Percentiles rank a stretch among this genome's conserved stretches.
phyloP scores from a whole-genome alignment of 179 eudicot genomes.

The Camellia oleifera region DNA sequence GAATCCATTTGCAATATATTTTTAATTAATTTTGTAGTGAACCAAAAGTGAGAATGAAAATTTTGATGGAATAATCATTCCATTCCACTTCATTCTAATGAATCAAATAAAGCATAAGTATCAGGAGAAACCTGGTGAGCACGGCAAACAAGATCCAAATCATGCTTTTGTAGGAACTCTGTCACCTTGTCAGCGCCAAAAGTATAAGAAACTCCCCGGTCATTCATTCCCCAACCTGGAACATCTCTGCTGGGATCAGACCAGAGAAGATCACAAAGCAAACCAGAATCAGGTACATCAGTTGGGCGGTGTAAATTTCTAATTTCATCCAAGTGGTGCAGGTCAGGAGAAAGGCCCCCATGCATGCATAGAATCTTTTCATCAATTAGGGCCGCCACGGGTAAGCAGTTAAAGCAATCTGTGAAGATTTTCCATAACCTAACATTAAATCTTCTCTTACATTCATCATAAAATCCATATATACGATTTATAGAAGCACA shows the following conservation, averaged over 20 bases:
- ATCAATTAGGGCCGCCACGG: slow-evolving; percentile 21
- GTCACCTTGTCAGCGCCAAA: slow-evolving; percentile 74
- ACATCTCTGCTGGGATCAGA: slow-evolving; percentile 68
- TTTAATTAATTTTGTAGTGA: no score
- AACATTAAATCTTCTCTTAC: slow-evolving; percentile 51
- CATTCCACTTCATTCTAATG: no score
- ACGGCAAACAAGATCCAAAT: slow-evolving; percentile 70
- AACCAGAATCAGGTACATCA: slow-evolving; percentile 68
- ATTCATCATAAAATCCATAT: slow-evolving; percentile 46
- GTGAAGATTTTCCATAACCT: slow-evolving; percentile 13
- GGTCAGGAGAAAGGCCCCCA: slow-evolving; percentile 48
- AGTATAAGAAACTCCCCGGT: slow-evolving; percentile 67
- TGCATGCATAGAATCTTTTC: slow-evolving; percentile 16
- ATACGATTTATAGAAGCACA: slow-evolving; percentile 52
- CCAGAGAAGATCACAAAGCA: slow-evolving; percentile 73
- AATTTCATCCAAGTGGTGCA: slow-evolving; percentile 54
- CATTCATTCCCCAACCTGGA: slow-evolving; percentile 71
- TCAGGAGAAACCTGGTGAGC: slow-evolving; percentile 60
- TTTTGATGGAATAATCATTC: no score
- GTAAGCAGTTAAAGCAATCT: slow-evolving; percentile 52
- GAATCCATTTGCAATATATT: no score
- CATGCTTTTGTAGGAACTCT: slow-evolving; percentile 61
- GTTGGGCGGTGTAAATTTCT: slow-evolving; percentile 57
- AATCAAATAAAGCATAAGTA: no score
- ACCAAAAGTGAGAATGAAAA: no score